A percentile compares a stretch with the other conserved stretches of the same genome.
phyloP scores from a whole-genome alignment of 1,284 basidiomycete species.

The Sporisorium iseilematis-ciliati region DNA sequence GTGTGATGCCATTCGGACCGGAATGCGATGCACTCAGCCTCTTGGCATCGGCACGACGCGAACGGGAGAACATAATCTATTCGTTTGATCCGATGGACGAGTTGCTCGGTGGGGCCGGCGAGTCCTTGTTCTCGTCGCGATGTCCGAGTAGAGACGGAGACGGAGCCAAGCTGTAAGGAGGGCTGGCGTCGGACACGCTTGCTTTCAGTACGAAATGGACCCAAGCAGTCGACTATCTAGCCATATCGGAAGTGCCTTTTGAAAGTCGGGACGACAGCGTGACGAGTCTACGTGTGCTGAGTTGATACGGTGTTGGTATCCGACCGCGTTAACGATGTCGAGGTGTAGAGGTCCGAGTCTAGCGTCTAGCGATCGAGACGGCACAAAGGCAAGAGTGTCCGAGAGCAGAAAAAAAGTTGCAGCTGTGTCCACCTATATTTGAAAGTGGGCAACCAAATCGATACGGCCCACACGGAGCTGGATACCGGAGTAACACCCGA shows the following conservation, averaged over 20 bases:
- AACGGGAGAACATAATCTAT: conserved; percentile 30
- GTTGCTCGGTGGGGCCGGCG: neutral
- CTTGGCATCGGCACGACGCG: conserved; percentile 25
- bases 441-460: too few relatives aligned
- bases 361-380: too few relatives aligned
- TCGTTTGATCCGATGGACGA: neutral
- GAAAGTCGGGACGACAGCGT: too few relatives aligned
- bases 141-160: neutral
- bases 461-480: too few relatives aligned
- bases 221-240: conserved; percentile 6
- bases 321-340: too few relatives aligned
- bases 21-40: conserved; percentile 19
- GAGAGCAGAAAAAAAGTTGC: too few relatives aligned
- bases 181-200: neutral
- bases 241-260: conserved; percentile 14
- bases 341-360: too few relatives aligned
- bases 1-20: conserved; percentile 3
- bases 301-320: too few relatives aligned
- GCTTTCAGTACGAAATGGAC: neutral
- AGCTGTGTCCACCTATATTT: too few relatives aligned
- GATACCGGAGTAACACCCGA: too few relatives aligned
- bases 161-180: neutral
- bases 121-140: neutral
- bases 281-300: too few relatives aligned
- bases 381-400: too few relatives aligned